Conservation (phyloP, 345 rosid genomes). For the Eutrema heterophyllum region DNA sequence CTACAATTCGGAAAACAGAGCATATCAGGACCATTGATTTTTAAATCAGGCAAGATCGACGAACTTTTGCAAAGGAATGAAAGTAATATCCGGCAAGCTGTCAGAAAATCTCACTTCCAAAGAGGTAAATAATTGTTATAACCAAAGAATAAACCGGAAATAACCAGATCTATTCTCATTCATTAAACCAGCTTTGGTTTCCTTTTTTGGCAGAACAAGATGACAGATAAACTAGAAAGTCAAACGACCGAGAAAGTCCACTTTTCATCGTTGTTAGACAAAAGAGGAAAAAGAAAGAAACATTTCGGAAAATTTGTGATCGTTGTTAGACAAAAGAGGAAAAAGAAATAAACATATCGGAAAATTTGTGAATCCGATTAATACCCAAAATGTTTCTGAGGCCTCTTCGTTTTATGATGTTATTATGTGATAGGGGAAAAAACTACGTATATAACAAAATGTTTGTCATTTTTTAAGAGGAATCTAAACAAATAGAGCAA, state of each 20-base stretch:
- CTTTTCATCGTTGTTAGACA: conserved; percentile 6
- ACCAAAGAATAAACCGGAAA: neutral
- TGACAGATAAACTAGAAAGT: conserved; percentile 9
- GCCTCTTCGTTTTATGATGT: too few species aligned
- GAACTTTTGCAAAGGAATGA: conserved; percentile 48
- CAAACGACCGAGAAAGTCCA: neutral
- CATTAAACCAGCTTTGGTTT: neutral
- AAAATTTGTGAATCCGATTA: neutral
- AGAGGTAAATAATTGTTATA: conserved; percentile 29
- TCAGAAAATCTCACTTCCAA: conserved; percentile 42
- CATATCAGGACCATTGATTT: conserved; percentile 47
- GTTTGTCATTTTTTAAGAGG: too few species aligned
- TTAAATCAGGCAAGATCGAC: conserved; percentile 42
- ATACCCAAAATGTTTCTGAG: neutral
- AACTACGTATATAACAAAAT: too few species aligned
- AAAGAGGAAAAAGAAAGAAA: neutral
- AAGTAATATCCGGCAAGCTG: conserved; percentile 47
- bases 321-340: conserved; percentile 2
- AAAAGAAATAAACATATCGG: neutral
- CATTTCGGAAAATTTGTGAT: neutral
- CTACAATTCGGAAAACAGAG: conserved; percentile 20
- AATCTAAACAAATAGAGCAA: too few species aligned
- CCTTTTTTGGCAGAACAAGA: conserved; percentile 8
- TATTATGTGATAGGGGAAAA: too few species aligned
- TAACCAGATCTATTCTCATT: neutral